A percentile compares a stretch with the other conserved stretches of the same genome.
Conservation (phyloP, 1,139 yeast species). For the Candida sp. region DNA sequence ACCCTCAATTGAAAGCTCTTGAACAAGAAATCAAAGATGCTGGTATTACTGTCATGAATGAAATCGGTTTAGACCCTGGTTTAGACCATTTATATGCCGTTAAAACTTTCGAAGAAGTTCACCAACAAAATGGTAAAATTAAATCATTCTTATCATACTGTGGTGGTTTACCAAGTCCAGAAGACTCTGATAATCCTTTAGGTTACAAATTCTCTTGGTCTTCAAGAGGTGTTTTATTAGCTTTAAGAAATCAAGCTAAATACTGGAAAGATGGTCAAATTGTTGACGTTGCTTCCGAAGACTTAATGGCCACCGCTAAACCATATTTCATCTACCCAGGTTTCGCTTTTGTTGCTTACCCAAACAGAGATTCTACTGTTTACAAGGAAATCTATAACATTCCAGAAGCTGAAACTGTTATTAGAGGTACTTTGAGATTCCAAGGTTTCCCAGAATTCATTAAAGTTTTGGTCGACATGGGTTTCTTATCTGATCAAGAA, state of each 20-base stretch:
- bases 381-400: slow-evolving; percentile 89
- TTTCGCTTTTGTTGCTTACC: slow-evolving; percentile 90
- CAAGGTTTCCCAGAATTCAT: slow-evolving; percentile 99
- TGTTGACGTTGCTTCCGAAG: slow-evolving; percentile 80
- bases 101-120: slow-evolving; percentile 97
- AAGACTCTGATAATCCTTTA: slow-evolving; percentile 93
- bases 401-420: slow-evolving; percentile 96
- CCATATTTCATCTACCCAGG: slow-evolving; percentile 97
- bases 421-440: slow-evolving; percentile 96
- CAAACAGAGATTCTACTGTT: slow-evolving; percentile 96
- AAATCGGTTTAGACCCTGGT: slow-evolving; percentile 97
- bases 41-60: slow-evolving; percentile 89
- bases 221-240: slow-evolving; percentile 94
- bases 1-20: slow-evolving; percentile 82
- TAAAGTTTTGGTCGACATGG: slow-evolving; percentile 91
- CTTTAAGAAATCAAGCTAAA: slow-evolving; percentile 89
- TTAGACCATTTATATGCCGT: slow-evolving; percentile 97
- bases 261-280: slow-evolving; percentile 85
- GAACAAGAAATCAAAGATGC: slow-evolving; percentile 80
- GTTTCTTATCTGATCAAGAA: slow-evolving; percentile 80
- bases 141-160: slow-evolving; percentile 93
- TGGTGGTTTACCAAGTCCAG: slow-evolving; percentile 99
- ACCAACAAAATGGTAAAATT: slow-evolving; percentile 86
- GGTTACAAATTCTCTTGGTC: slow-evolving; percentile 99
- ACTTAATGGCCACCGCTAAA: slow-evolving; percentile 91